Conservation (phyloP, 768 basidiomycete genomes). For the Tricholomella constricta region DNA sequence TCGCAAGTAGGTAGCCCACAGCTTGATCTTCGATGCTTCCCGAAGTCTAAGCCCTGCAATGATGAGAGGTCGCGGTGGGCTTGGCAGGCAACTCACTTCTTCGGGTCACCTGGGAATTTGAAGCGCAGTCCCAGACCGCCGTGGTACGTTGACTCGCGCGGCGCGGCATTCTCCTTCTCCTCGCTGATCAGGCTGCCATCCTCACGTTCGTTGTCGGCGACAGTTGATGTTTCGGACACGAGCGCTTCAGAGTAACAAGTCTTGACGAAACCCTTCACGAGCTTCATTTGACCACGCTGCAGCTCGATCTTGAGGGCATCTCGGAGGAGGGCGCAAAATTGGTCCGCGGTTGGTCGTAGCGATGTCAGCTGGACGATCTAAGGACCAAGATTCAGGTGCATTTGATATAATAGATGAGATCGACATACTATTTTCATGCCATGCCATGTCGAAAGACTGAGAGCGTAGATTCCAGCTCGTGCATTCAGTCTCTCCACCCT, state of each 20-base stretch:
- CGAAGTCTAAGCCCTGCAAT: constrained; percentile 55
- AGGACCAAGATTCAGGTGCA: neutral
- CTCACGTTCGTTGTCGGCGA: constrained; percentile 67
- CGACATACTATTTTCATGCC: constrained; percentile 83
- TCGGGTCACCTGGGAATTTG: constrained; percentile 91
- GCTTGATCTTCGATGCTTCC: constrained; percentile 92
- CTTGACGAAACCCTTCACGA: constrained; percentile 85
- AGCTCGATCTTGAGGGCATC: constrained; percentile 89
- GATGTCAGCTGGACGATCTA: constrained; percentile 93
- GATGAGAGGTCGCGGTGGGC: neutral
- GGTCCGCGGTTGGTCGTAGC: constrained; percentile 88
- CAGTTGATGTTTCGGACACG: constrained; percentile 54
- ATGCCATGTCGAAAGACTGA: constrained; percentile 93
- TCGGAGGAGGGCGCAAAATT: constrained; percentile 87
- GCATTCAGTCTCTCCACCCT: constrained; percentile 94
- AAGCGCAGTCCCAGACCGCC: constrained; percentile 81
- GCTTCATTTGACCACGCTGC: constrained; percentile 91
- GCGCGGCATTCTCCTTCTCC: constrained; percentile 46
- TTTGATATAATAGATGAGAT: neutral
- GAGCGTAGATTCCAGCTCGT: constrained; percentile 93
- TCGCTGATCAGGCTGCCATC: constrained; percentile 65
- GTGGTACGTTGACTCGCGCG: constrained; percentile 60
- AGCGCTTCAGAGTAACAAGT: constrained; percentile 96
- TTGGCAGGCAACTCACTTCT: constrained; percentile 58
- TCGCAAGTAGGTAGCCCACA: constrained; percentile 89